Evolutionary conservation across 176 grass and related monocot species (phyloP).

Genomic region (Zoysia japonica): DNA sequence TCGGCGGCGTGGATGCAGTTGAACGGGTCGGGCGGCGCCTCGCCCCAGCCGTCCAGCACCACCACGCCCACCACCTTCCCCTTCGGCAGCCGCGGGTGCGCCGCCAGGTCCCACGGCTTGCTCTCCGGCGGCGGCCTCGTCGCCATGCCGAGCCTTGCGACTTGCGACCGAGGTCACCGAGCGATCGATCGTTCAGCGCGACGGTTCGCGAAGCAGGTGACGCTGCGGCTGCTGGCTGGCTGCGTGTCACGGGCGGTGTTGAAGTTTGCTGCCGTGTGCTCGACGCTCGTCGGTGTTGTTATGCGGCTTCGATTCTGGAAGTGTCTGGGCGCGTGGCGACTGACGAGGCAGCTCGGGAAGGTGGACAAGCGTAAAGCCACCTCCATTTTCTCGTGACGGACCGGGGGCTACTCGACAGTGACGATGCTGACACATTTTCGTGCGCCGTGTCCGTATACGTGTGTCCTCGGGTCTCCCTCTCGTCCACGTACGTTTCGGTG

Average conservation of each 20-base stretch:
- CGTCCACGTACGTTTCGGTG: too few species aligned
- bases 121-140: slow-evolving; percentile 24
- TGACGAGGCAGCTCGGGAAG: neutral
- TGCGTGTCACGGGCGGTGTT: neutral
- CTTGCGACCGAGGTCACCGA: too few species aligned
- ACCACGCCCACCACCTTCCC: slow-evolving; percentile 65
- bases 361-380: neutral
- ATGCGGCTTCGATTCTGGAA: slow-evolving; percentile 5
- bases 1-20: slow-evolving; percentile 72
- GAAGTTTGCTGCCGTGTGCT: neutral
- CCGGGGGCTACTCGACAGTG: neutral
- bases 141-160: slow-evolving; percentile 16
- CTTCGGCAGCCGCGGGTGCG: slow-evolving; percentile 49
- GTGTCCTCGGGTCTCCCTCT: neutral
- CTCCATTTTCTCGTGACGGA: slow-evolving; percentile 15
- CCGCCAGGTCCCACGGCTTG: slow-evolving; percentile 57
- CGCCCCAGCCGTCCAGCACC: slow-evolving; percentile 76
- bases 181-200: neutral
- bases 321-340: slow-evolving; percentile 5
- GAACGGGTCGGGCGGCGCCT: slow-evolving; percentile 59
- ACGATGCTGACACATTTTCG: neutral
- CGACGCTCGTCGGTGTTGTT: neutral
- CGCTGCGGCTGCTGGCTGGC: neutral
- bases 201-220: neutral
- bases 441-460: neutral